Evolutionary conservation across 2,329 filamentous ascomycete species (phyloP).

Genomic region (Penicillium crustosum): DNA sequence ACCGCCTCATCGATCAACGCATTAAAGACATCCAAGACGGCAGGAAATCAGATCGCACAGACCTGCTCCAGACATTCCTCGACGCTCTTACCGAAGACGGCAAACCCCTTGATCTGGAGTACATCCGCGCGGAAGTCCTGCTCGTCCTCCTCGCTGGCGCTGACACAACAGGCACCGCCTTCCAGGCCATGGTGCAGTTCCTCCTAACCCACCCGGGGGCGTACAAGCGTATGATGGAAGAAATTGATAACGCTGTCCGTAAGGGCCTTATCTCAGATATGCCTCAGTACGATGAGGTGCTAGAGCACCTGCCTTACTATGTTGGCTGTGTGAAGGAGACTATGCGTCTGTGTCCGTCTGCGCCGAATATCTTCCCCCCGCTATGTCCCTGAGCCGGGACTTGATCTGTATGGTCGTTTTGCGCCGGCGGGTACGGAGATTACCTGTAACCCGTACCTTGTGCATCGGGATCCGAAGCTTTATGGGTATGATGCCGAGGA

Average conservation of each 20-base stretch:
- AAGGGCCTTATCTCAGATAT: constrained; percentile 34
- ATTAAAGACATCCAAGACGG: constrained; percentile 50
- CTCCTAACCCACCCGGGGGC: constrained; percentile 42
- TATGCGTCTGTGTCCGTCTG: constrained; percentile 53
- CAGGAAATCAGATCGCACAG: constrained; percentile 47
- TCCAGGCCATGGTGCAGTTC: constrained; percentile 50
- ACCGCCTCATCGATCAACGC: constrained; percentile 53
- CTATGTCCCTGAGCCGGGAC: constrained; percentile 39
- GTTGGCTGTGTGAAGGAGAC: constrained; percentile 53
- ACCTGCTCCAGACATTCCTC: constrained; percentile 55
- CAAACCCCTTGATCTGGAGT: constrained; percentile 50
- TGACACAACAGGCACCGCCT: constrained; percentile 54
- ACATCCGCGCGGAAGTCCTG: constrained; percentile 55
- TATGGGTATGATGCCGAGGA: constrained; percentile 44
- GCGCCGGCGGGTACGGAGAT: constrained; percentile 48
- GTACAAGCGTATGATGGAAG: constrained; percentile 50
- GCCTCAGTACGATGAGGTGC: constrained; percentile 47
- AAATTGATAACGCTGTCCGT: constrained; percentile 45
- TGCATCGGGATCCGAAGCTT: constrained; percentile 47
- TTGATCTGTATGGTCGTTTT: constrained; percentile 42
- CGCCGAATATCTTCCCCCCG: constrained; percentile 54
- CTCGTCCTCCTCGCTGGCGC: constrained; percentile 54
- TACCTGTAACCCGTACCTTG: constrained; percentile 49
- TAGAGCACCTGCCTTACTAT: constrained; percentile 48
- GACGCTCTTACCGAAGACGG: constrained; percentile 49